phyloP scores from a whole-genome alignment of 2,329 filamentous ascomycete species.

The Xylariaceae sp. region DNA sequence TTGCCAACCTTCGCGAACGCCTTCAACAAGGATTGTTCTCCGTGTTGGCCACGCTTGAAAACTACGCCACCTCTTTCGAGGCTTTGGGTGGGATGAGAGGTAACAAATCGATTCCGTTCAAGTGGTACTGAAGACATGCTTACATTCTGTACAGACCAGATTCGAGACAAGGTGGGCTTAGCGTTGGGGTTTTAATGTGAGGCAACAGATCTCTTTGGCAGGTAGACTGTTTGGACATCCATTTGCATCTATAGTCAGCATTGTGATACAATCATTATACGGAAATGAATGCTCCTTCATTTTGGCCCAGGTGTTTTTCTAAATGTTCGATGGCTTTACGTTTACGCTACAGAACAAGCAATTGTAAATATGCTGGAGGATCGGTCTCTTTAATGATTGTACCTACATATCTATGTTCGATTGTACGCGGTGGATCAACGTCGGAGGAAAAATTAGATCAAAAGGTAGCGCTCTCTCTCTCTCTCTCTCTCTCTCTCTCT shows the following conservation, averaged over 20 bases:
- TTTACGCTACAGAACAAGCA: not conserved
- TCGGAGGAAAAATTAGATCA: no score
- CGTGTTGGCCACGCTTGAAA: constrained; percentile 45
- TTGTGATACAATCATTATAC: not conserved
- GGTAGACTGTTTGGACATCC: not conserved
- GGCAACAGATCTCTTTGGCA: not conserved
- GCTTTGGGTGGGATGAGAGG: constrained; percentile 50
- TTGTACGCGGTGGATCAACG: no score
- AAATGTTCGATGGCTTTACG: not conserved
- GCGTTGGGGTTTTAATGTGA: constrained; percentile 26
- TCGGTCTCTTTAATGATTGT: not conserved
- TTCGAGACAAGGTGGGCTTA: constrained; percentile 36
- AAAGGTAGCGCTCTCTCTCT: no score
- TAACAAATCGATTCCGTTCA: constrained; percentile 24
- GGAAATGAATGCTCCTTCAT: not conserved
- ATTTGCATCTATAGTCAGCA: not conserved
- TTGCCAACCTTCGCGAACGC: constrained; percentile 42
- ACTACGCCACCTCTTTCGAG: constrained; percentile 49
- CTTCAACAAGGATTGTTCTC: constrained; percentile 47
- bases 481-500: no score
- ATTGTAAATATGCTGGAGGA: not conserved
- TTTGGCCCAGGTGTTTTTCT: not conserved
- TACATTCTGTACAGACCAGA: constrained; percentile 31
- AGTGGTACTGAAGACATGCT: constrained; percentile 7
- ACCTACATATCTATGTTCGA: not conserved